A percentile compares a stretch with the other conserved stretches of the same genome.
phyloP scores from a whole-genome alignment of 2,329 filamentous ascomycete genomes.

The Diaporthe australafricana region DNA sequence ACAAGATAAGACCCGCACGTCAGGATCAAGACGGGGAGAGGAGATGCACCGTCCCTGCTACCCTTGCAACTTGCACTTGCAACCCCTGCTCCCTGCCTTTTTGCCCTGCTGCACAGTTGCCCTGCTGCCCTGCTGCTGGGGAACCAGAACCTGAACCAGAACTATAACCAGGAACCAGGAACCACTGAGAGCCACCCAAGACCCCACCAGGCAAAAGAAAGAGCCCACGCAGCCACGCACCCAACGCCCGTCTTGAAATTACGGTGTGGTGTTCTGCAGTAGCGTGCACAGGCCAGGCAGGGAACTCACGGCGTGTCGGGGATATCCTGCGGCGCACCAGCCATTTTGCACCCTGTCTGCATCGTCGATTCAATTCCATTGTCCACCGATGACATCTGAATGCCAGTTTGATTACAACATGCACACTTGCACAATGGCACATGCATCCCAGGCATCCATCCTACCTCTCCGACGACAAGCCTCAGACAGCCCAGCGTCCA shows the following conservation, averaged over 20 bases:
- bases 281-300: slow-evolving; percentile 24
- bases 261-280: slow-evolving; percentile 30
- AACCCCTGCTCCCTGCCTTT: too few relatives aligned
- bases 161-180: background rate
- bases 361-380: background rate
- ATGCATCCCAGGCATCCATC: too few relatives aligned
- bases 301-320: background rate
- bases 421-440: too few relatives aligned
- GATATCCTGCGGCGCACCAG: slow-evolving; percentile 1
- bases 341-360: slow-evolving; percentile 13
- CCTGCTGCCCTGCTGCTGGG: background rate
- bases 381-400: too few relatives aligned
- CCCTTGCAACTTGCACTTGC: background rate
- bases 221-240: background rate
- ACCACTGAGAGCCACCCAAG: background rate
- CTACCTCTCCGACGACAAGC: too few relatives aligned
- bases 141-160: slow-evolving; percentile 10
- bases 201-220: background rate
- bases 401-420: background rate
- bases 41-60: slow-evolving; percentile 14
- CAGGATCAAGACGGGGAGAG: slow-evolving; percentile 15
- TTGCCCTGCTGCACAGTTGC: too few relatives aligned
- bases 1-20: slow-evolving; percentile 21
- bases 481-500: too few relatives aligned
- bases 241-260: slow-evolving; percentile 9